Evolutionary conservation across 2,329 filamentous ascomycete species (phyloP).

Genomic region (Nemania diffusa): DNA sequence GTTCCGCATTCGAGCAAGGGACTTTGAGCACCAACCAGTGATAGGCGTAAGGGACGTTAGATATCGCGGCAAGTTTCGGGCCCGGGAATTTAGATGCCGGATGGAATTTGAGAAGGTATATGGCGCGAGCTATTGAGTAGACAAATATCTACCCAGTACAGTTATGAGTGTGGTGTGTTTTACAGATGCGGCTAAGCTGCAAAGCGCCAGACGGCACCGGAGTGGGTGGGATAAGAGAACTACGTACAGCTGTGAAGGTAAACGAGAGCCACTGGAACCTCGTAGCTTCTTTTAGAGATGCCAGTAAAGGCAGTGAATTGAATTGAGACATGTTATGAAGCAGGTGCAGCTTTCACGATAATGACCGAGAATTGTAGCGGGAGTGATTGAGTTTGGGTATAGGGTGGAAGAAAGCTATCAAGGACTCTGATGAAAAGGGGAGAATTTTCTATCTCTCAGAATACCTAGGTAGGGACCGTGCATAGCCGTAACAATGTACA

Average conservation of each 20-base stretch:
- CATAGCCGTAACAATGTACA: no score
- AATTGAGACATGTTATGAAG: not conserved
- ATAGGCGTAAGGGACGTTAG: constrained; percentile 32
- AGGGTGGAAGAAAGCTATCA: not conserved
- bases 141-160: constrained; percentile 16
- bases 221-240: not conserved
- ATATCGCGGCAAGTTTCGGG: constrained; percentile 33
- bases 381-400: not conserved
- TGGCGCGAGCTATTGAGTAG: constrained; percentile 19
- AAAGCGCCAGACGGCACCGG: not conserved
- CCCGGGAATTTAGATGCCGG: constrained; percentile 34
- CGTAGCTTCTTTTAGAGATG: not conserved
- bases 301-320: not conserved
- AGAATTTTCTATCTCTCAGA: no score
- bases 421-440: no score
- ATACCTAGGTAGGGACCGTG: no score
- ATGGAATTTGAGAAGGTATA: constrained; percentile 36
- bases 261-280: not conserved
- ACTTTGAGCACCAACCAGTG: constrained; percentile 27
- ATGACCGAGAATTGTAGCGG: no score
- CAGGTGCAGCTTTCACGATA: not conserved
- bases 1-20: not conserved
- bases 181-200: not conserved
- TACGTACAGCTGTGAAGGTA: not conserved
- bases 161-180: not conserved